phyloP scores from a whole-genome alignment of 108 stramenopile species.

The Phaeodactylum tricornutum region DNA sequence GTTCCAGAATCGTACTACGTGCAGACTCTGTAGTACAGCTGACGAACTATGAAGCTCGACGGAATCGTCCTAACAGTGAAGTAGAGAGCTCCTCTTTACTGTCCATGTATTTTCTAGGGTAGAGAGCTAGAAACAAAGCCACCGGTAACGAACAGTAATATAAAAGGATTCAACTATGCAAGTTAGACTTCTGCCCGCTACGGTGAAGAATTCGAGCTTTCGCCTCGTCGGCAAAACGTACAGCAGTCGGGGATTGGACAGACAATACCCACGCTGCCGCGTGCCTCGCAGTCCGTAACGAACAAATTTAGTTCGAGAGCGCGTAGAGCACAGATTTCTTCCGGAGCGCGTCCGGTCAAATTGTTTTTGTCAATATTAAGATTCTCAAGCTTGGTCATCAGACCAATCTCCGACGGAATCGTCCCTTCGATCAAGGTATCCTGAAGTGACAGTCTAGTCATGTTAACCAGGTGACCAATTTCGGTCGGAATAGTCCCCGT shows the following conservation, averaged over 20 bases:
- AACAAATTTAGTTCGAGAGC: constrained; percentile 16
- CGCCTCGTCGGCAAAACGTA: constrained; percentile 24
- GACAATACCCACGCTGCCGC: constrained; percentile 11
- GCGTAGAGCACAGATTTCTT: constrained; percentile 36
- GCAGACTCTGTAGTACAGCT: too few species aligned
- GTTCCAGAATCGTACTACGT: too few species aligned
- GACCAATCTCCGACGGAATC: constrained; percentile 29
- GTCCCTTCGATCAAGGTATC: constrained; percentile 21
- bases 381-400: constrained; percentile 15
- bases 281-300: constrained; percentile 22
- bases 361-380: constrained; percentile 20
- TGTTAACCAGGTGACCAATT: constrained; percentile 32
- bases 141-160: too few species aligned
- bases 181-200: too few species aligned
- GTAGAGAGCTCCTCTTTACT: too few species aligned
- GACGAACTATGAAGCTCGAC: too few species aligned
- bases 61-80: too few species aligned
- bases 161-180: too few species aligned
- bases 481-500: constrained; percentile 48
- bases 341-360: constrained; percentile 26
- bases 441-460: constrained; percentile 23
- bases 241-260: constrained; percentile 26
- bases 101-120: too few species aligned
- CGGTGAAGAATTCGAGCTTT: too few species aligned
- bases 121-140: too few species aligned